Percentiles rank a stretch among this genome's conserved stretches.
These are phyloP conservation scores for Huiozyma sinensis DNA, from an alignment of 805 yeast species.

Conservation along the genomic window DNA sequence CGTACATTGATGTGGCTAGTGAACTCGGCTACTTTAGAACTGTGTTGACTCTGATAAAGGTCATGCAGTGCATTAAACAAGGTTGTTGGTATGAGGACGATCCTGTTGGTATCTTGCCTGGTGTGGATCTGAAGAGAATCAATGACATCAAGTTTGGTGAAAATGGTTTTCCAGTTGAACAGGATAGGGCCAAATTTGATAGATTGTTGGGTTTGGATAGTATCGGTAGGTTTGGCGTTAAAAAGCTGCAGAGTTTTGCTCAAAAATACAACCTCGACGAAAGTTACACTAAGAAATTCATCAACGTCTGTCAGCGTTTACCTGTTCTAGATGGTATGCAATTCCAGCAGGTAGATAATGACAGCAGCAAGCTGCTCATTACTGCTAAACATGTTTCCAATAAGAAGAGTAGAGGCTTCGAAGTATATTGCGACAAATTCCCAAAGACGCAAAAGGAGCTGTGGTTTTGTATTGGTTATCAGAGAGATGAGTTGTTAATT, in stretches of 20 bases:
- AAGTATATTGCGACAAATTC: constrained; percentile 66
- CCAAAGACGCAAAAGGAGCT: constrained; percentile 89
- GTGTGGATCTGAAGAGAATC: constrained; percentile 29
- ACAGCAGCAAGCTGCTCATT: constrained; percentile 31
- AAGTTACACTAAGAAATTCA: constrained; percentile 38
- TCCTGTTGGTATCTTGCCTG: constrained; percentile 38
- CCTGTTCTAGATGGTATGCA: constrained; percentile 46
- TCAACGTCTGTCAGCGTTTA: constrained; percentile 41
- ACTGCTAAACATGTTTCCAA: constrained; percentile 43
- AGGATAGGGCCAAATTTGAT: constrained; percentile 5
- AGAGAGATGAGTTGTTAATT: constrained; percentile 43
- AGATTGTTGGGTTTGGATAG: constrained; percentile 25
- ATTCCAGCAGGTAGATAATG: constrained; percentile 27
- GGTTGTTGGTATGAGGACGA: constrained; percentile 78
- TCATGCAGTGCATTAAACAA: constrained; percentile 85
- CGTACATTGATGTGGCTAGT: constrained; percentile 80
- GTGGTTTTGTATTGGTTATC: constrained; percentile 68
- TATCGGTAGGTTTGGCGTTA: constrained; percentile 34
- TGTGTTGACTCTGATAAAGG: constrained; percentile 47
- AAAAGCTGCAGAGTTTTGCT: constrained; percentile 17
- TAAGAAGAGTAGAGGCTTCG: constrained; percentile 44
- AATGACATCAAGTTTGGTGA: constrained; percentile 12
- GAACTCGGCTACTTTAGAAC: constrained; percentile 65
- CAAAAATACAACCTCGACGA: constrained; percentile 30
- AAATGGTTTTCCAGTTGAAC: constrained; percentile 10